Evolutionary conservation across 2,329 filamentous ascomycete species (phyloP).

Genomic region (Dactylellina leptospora): DNA sequence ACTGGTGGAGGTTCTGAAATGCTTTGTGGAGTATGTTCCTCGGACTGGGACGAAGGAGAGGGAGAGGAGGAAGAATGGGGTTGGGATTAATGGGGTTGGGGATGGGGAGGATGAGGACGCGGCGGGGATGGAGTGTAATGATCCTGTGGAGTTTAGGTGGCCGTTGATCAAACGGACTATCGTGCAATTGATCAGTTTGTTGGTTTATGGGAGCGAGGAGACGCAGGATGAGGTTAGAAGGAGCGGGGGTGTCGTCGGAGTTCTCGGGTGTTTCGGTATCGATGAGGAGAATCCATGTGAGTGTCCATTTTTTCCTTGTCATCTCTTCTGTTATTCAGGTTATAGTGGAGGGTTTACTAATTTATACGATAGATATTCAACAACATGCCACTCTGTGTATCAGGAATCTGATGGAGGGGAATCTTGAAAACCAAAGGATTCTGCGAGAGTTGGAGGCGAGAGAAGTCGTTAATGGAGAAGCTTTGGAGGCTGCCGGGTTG

Average conservation of each 20-base stretch:
- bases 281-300: slow-evolving; percentile 58
- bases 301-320: slow-evolving; percentile 15
- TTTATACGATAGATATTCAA: slow-evolving; percentile 54
- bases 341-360: background rate
- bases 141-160: slow-evolving; percentile 58
- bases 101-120: slow-evolving; percentile 54
- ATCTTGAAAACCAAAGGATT: slow-evolving; percentile 56
- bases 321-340: background rate
- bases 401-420: slow-evolving; percentile 56
- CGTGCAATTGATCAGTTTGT: slow-evolving; percentile 55
- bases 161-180: slow-evolving; percentile 57
- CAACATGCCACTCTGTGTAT: slow-evolving; percentile 57
- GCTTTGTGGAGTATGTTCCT: slow-evolving; percentile 40
- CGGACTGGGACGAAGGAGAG: slow-evolving; percentile 33
- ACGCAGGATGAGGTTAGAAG: slow-evolving; percentile 56
- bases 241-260: slow-evolving; percentile 54
- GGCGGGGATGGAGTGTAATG: slow-evolving; percentile 56
- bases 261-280: slow-evolving; percentile 57
- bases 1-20: slow-evolving; percentile 36
- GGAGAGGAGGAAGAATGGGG: slow-evolving; percentile 14
- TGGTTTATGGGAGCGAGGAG: slow-evolving; percentile 55
- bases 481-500: slow-evolving; percentile 57
- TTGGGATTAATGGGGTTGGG: slow-evolving; percentile 7
- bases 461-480: slow-evolving; percentile 56
- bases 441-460: slow-evolving; percentile 57